A percentile compares a stretch with the other conserved stretches of the same genome.
These are phyloP conservation scores for Xylariaceae sp. DNA, from an alignment of 2,329 filamentous ascomycete species.

Conservation along the genomic window DNA sequence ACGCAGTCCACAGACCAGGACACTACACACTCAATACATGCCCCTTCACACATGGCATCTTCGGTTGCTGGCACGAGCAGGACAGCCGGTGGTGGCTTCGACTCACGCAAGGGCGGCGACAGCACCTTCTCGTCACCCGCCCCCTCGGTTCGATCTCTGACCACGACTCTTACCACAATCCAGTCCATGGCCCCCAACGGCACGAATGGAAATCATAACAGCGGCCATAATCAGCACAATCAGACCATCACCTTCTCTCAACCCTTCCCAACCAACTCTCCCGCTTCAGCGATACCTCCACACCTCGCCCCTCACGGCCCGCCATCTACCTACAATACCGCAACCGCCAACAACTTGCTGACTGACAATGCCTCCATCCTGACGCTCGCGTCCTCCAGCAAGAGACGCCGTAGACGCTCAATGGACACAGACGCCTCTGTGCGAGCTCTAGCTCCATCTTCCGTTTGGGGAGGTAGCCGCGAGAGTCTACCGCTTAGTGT, in stretches of 20 bases:
- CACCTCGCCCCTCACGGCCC: constrained; percentile 58
- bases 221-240: constrained; percentile 38
- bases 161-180: constrained; percentile 82
- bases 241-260: constrained; percentile 62
- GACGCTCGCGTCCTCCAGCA: constrained; percentile 79
- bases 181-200: constrained; percentile 67
- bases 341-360: constrained; percentile 77
- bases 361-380: constrained; percentile 85
- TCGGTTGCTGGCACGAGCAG: constrained; percentile 71
- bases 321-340: constrained; percentile 71
- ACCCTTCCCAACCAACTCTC: constrained; percentile 62
- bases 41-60: constrained; percentile 68
- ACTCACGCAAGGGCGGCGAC: constrained; percentile 67
- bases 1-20: constrained; percentile 84
- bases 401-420: constrained; percentile 71
- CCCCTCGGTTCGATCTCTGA: constrained; percentile 75
- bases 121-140: constrained; percentile 81
- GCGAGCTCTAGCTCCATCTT: constrained; percentile 78
- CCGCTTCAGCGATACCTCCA: constrained; percentile 69
- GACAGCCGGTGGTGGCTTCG: constrained; percentile 64
- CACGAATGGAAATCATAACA: constrained; percentile 26
- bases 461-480: constrained; percentile 76
- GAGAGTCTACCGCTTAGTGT: constrained; percentile 78
- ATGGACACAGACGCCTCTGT: constrained; percentile 86
- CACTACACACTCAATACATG: constrained; percentile 69